A percentile compares a stretch with the other conserved stretches of the same genome.
Evolutionary conservation across 768 basidiomycete species (phyloP).

Genomic region (Albatrellus ellisii): DNA sequence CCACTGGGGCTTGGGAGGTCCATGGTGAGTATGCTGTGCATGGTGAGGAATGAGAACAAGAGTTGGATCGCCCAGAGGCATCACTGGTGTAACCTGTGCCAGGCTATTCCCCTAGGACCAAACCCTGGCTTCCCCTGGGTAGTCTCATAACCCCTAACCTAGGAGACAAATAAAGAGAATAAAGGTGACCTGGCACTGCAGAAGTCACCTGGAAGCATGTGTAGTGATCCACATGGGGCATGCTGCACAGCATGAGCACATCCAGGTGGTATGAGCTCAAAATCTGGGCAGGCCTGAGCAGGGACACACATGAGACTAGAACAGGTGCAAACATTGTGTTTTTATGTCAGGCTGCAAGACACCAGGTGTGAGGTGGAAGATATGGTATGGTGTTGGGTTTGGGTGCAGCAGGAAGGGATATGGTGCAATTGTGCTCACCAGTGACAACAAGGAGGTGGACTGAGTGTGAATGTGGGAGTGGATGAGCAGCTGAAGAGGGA

Average conservation of each 20-base stretch:
- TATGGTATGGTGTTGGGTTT: slow-evolving; percentile 54
- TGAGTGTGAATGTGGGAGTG: too few species aligned
- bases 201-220: slow-evolving; percentile 52
- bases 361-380: slow-evolving; percentile 48
- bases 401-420: slow-evolving; percentile 40
- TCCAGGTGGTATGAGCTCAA: slow-evolving; percentile 70
- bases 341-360: slow-evolving; percentile 54
- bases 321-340: slow-evolving; percentile 33
- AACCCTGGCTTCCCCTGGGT: too few species aligned
- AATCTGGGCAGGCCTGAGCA: slow-evolving; percentile 30
- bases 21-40: too few species aligned
- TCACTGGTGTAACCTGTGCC: too few species aligned
- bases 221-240: slow-evolving; percentile 35
- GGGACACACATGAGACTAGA: neutral
- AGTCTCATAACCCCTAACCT: too few species aligned
- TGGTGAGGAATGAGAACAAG: too few species aligned
- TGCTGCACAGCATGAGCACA: slow-evolving; percentile 27
- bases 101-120: too few species aligned
- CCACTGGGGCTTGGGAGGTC: too few species aligned
- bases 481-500: neutral
- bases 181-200: too few species aligned
- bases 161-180: too few species aligned
- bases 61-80: too few species aligned
- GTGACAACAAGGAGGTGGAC: too few species aligned
- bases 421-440: neutral